Conservation (phyloP, 2,329 filamentous ascomycete species). For the Colletotrichum sp. region DNA sequence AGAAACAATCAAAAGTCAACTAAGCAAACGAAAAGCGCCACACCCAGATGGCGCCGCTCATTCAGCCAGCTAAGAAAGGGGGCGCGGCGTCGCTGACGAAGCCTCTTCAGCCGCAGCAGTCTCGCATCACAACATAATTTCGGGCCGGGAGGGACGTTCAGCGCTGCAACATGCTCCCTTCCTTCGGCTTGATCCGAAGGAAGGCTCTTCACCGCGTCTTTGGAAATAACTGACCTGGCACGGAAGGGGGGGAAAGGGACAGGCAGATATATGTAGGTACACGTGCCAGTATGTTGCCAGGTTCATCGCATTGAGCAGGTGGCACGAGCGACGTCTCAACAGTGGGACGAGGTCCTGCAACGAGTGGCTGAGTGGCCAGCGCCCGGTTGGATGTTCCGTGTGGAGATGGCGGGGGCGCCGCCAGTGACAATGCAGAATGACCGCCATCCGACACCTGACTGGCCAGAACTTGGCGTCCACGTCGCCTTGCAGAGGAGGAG, state of each 20-base stretch:
- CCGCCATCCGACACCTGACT: neutral
- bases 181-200: neutral
- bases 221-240: neutral
- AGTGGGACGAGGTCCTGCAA: constrained; percentile 13
- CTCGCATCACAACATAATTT: neutral
- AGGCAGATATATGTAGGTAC: neutral
- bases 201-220: neutral
- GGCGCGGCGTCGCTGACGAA: neutral
- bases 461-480: neutral
- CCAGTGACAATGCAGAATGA: neutral
- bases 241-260: neutral
- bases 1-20: neutral
- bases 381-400: neutral
- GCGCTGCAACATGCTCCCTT: neutral
- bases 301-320: constrained; percentile 17
- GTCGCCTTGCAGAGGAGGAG: neutral
- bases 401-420: neutral
- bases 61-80: neutral
- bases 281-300: neutral
- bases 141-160: neutral
- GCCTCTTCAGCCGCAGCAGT: neutral
- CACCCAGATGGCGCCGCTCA: neutral
- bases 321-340: constrained; percentile 14
- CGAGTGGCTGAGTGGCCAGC: neutral
- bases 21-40: neutral